Conservation (phyloP, 1,139 yeast genomes). For the Pichia terricola region DNA sequence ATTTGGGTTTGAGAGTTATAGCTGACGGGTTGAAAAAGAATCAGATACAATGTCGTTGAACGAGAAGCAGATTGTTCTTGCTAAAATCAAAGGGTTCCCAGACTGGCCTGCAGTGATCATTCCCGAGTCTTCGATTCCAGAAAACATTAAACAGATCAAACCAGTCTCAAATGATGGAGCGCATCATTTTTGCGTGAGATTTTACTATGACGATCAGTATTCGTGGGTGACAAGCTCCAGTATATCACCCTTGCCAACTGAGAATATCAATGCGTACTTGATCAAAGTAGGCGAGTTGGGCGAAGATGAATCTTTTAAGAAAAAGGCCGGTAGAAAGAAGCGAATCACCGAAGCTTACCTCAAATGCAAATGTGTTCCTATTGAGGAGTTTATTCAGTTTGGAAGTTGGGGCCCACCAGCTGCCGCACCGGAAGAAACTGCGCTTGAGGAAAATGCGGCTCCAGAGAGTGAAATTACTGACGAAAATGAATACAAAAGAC, state of each 20-base stretch:
- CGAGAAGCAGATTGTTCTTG: slow-evolving; percentile 39
- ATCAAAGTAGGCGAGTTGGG: slow-evolving; percentile 19
- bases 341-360: slow-evolving; percentile 23
- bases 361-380: slow-evolving; percentile 19
- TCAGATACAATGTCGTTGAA: neutral
- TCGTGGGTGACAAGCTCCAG: slow-evolving; percentile 48
- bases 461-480: slow-evolving; percentile 11
- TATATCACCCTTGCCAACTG: slow-evolving; percentile 26
- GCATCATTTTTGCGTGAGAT: slow-evolving; percentile 34
- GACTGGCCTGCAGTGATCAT: slow-evolving; percentile 78
- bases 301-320: slow-evolving; percentile 3
- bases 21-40: neutral
- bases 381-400: slow-evolving; percentile 19
- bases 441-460: slow-evolving; percentile 22
- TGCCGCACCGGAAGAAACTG: slow-evolving; percentile 9
- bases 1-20: too few species aligned
- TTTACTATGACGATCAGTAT: slow-evolving; percentile 58
- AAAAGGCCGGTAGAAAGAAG: slow-evolving; percentile 12
- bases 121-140: slow-evolving; percentile 49
- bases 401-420: slow-evolving; percentile 24
- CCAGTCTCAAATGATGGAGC: neutral
- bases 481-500: slow-evolving; percentile 6
- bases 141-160: slow-evolving; percentile 18
- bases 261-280: slow-evolving; percentile 18
- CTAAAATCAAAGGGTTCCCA: slow-evolving; percentile 70